Evolutionary conservation across 345 rosid genomes (phyloP).

Genomic region (Kernera saxatilis): DNA sequence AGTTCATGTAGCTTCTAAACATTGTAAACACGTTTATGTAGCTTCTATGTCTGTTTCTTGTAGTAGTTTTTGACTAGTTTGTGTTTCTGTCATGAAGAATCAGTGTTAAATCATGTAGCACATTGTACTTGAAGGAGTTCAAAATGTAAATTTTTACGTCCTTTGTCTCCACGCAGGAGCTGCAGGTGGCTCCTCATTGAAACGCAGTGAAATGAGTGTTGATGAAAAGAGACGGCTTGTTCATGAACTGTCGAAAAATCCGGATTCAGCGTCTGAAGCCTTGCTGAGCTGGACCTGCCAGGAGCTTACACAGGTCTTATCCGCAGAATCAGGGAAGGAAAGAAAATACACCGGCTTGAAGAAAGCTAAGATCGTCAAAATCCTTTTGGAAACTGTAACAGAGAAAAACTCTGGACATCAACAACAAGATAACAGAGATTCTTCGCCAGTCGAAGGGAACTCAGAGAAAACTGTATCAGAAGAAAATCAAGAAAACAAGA

Average conservation of each 20-base stretch:
- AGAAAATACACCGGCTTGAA: slow-evolving; percentile 47
- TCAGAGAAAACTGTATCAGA: no score
- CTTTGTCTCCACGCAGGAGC: not conserved
- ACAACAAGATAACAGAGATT: no score
- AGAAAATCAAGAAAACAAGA: not conserved
- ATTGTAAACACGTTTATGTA: not conserved
- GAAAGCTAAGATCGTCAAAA: slow-evolving; percentile 48
- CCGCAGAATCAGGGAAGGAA: slow-evolving; percentile 55
- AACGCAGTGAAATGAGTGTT: slow-evolving; percentile 44
- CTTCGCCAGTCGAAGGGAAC: no score
- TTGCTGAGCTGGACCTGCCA: slow-evolving; percentile 45
- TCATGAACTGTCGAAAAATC: slow-evolving; percentile 41
- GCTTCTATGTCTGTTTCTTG: not conserved
- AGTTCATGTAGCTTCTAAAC: not conserved
- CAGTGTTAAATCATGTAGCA: not conserved
- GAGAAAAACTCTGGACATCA: no score
- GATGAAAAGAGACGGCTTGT: slow-evolving; percentile 49
- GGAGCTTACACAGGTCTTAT: slow-evolving; percentile 52
- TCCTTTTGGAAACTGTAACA: slow-evolving; percentile 40
- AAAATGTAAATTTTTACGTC: not conserved
- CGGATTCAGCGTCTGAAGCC: slow-evolving; percentile 36
- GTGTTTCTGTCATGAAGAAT: not conserved
- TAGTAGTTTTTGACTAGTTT: not conserved
- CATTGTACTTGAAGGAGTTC: not conserved
- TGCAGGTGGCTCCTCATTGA: slow-evolving; percentile 35